Evolutionary conservation across 2,329 filamentous ascomycete genomes (phyloP), one percentile per base, ranked within the genome.

Genomic region (Trematosphaeria pertusa): DNA sequence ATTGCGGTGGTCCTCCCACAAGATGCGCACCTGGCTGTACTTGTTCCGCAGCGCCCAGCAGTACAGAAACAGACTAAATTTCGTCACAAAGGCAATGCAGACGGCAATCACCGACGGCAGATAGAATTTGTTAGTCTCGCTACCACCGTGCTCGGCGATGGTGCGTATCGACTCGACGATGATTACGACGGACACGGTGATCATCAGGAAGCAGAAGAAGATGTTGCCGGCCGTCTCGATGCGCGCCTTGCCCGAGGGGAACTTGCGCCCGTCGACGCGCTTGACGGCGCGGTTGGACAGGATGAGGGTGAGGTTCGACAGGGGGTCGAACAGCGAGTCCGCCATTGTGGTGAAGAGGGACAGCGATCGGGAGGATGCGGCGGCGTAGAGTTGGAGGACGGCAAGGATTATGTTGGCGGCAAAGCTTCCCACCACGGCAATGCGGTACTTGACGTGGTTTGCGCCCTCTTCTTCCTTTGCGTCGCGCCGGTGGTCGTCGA

Each of bases 341-440:
- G 92, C 93, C 89, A 96, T 96, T 54, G 93, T 99, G 12, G 94
- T 97, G 76, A 97, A 97, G 36, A 99, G 85, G 4, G 93, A 96
- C 26, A 97, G 82, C n/a, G 91, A 97, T 36, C 88, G 86, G 0
- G 92, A 96, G 0, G 88, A 84, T 35, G 90, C 82, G 51, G 94
- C 94, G 33, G 87, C 94, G 69, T 95, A 99, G 28, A 97, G 77
- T 73, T 99, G 94, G 14, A 99, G 79, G 3, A 80, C 80, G 0
- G 92, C 85, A 5, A 99, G 81, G 20, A 88, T 52, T 46, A 97
- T 71, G 63, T 97, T 97, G 48, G 92, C 93, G 1, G 76, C 83
- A 60, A 97, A 90, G 28, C 78, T 84, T 18, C 84, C 85, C 43
- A 82, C 78, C 37, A 87, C 83, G 5, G 85, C 85, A 50, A 88